phyloP scores from a whole-genome alignment of 179 eudicot genomes.

The Carnegiea gigantea region DNA sequence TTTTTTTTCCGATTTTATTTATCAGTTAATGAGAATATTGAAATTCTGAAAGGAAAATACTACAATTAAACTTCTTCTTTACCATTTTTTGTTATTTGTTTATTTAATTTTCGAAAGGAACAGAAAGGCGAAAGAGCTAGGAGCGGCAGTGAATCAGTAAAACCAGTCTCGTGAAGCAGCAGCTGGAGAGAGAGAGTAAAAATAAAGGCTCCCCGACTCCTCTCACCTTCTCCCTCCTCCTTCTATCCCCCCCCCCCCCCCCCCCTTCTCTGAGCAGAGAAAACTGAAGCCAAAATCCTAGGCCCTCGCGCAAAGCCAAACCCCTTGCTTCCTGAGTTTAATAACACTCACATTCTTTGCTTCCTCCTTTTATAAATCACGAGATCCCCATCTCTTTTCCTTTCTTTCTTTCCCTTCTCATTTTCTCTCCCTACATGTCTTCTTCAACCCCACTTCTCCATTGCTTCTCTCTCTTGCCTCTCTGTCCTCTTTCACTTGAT shows the following conservation, averaged over 20 bases:
- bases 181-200: constrained; percentile 20
- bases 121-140: neutral
- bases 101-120: neutral
- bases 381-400: constrained; percentile 62
- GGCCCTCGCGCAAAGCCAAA: neutral
- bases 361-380: constrained; percentile 54
- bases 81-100: too few species aligned
- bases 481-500: neutral
- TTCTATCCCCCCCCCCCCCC: neutral
- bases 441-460: constrained; percentile 26
- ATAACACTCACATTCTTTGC: constrained; percentile 67
- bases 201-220: constrained; percentile 26
- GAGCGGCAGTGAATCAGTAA: constrained; percentile 12
- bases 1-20: neutral
- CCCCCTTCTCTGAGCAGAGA: neutral
- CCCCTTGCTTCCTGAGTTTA: constrained; percentile 23
- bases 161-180: constrained; percentile 49
- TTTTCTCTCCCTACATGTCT: constrained; percentile 27
- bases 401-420: neutral
- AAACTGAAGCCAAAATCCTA: neutral
- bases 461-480: constrained; percentile 13
- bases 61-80: too few species aligned
- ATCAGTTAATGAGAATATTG: neutral
- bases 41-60: neutral
- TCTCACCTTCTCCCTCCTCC: neutral